These are phyloP conservation scores for Plasmodium ovale DNA, from an alignment of 169 alveolate species.

Conservation along the genomic window DNA sequence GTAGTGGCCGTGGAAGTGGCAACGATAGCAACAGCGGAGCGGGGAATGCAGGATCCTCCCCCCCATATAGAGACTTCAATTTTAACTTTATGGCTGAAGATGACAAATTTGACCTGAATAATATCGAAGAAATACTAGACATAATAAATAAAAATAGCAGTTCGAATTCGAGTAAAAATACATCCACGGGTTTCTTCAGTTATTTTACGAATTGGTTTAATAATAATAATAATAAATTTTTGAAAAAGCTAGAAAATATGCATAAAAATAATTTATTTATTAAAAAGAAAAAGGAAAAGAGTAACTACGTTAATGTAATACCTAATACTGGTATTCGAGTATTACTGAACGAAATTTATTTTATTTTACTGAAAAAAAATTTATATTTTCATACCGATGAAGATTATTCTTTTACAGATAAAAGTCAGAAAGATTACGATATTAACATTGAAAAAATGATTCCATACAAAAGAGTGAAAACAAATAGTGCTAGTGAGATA, in stretches of 20 bases:
- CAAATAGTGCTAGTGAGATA: neutral
- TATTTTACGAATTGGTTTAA: constrained; percentile 54
- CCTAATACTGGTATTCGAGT: constrained; percentile 74
- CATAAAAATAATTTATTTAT: constrained; percentile 57
- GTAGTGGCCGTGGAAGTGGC: neutral
- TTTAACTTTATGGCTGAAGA: constrained; percentile 44
- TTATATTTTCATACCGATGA: constrained; percentile 72
- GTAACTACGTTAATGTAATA: constrained; percentile 67
- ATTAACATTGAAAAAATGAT: constrained; percentile 53
- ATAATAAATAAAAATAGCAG: constrained; percentile 51
- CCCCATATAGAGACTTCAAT: constrained; percentile 42
- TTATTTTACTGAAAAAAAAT: constrained; percentile 63
- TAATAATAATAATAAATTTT: constrained; percentile 56
- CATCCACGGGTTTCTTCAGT: constrained; percentile 66
- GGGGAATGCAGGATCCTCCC: neutral
- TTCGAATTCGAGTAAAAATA: constrained; percentile 10
- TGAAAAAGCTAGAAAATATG: constrained; percentile 53
- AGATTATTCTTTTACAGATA: neutral
- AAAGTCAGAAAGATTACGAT: constrained; percentile 28
- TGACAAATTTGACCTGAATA: constrained; percentile 38
- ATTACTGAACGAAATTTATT: constrained; percentile 72
- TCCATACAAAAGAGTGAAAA: constrained; percentile 4
- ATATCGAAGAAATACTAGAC: constrained; percentile 75
- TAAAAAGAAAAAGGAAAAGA: constrained; percentile 37
- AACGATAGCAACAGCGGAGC: neutral